phyloP scores from a whole-genome alignment of 1,284 basidiomycete genomes.

The Fomitopsis pinicola region DNA sequence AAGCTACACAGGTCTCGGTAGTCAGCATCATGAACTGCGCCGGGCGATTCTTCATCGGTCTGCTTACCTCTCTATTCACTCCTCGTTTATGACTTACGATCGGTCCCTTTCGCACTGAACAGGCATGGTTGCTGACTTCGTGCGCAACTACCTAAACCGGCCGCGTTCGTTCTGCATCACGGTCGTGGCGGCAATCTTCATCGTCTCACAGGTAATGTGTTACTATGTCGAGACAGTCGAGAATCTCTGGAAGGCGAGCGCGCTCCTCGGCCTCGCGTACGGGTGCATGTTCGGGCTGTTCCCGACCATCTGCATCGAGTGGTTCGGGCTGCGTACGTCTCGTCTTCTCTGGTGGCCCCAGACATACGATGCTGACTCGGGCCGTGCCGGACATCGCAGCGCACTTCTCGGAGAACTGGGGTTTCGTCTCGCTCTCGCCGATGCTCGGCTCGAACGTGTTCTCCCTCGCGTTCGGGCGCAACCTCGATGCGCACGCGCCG shows the following conservation, averaged over 20 bases:
- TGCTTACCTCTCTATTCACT: background rate
- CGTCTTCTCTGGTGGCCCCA: background rate
- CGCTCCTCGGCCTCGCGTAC: slow-evolving; percentile 69
- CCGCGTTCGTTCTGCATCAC: slow-evolving; percentile 73
- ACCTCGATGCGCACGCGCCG: slow-evolving; percentile 70
- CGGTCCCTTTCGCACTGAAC: background rate
- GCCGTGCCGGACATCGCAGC: slow-evolving; percentile 27
- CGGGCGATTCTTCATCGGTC: slow-evolving; percentile 78
- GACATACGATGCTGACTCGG: background rate
- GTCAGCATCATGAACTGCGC: slow-evolving; percentile 83
- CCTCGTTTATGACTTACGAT: slow-evolving; percentile 5
- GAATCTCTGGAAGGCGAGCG: slow-evolving; percentile 74
- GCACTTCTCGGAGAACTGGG: slow-evolving; percentile 85
- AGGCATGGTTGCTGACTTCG: slow-evolving; percentile 75
- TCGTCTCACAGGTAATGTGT: slow-evolving; percentile 65
- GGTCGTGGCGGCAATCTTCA: slow-evolving; percentile 61
- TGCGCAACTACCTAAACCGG: slow-evolving; percentile 52
- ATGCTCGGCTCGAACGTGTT: slow-evolving; percentile 82
- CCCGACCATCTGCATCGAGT: slow-evolving; percentile 79
- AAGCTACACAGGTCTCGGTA: slow-evolving; percentile 82
- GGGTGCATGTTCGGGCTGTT: slow-evolving; percentile 76
- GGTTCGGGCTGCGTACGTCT: slow-evolving; percentile 74
- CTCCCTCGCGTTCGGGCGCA: slow-evolving; percentile 78
- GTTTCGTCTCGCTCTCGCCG: slow-evolving; percentile 73
- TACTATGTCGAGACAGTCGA: slow-evolving; percentile 55